Conservation (phyloP, 2,329 filamentous ascomycete genomes). For the Nemania sp. region DNA sequence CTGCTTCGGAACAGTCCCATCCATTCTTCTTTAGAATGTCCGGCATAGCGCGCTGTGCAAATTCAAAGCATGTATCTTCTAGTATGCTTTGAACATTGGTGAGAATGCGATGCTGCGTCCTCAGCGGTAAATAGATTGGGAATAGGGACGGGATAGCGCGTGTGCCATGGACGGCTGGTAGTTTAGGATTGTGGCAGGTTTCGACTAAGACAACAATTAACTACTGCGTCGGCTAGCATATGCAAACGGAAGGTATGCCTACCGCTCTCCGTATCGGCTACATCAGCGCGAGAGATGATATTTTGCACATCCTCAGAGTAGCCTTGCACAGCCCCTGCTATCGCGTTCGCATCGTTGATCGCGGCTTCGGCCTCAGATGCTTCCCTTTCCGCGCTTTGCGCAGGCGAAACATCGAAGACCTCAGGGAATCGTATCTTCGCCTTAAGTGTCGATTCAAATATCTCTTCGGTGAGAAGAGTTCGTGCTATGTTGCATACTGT, state of each 20-base stretch:
- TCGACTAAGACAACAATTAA: conserved; percentile 10
- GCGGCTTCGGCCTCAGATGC: conserved; percentile 24
- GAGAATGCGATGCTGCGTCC: conserved; percentile 22
- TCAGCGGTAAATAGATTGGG: conserved; percentile 22
- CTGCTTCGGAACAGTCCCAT: conserved; percentile 27
- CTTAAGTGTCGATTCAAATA: conserved; percentile 22
- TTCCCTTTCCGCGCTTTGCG: conserved; percentile 22
- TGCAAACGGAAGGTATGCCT: neutral
- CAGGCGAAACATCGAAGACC: conserved; percentile 24
- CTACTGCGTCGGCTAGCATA: neutral
- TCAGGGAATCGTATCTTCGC: conserved; percentile 25
- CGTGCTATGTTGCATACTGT: conserved; percentile 14
- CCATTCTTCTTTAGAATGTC: conserved; percentile 10
- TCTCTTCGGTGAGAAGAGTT: conserved; percentile 16
- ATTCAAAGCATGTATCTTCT: conserved; percentile 30
- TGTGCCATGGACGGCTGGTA: neutral
- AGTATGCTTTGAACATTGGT: conserved; percentile 24
- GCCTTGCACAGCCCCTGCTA: conserved; percentile 7
- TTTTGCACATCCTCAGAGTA: conserved; percentile 7
- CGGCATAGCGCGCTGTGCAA: conserved; percentile 17
- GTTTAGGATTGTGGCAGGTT: conserved; percentile 13
- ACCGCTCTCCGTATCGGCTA: conserved; percentile 25
- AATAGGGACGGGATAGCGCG: conserved; percentile 23
- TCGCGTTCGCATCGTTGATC: conserved; percentile 25
- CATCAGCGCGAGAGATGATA: neutral